Evolutionary conservation across 768 basidiomycete genomes (phyloP), one percentile per base, ranked within the genome.

Genomic region (Tulasnella sp.): DNA sequence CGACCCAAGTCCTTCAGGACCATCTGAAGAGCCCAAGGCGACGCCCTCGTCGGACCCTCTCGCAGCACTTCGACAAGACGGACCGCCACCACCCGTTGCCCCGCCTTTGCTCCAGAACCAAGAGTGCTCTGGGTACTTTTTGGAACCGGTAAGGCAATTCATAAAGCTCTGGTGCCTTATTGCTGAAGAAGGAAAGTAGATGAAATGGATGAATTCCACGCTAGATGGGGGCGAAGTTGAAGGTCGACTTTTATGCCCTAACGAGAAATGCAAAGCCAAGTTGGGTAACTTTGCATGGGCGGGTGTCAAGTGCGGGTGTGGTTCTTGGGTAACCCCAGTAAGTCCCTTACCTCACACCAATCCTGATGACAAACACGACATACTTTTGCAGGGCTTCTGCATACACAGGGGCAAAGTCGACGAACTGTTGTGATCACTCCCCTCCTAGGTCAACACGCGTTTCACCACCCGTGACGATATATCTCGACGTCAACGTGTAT

Each of bases 241-340:
- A 0, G 96, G 96, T 15, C 96, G 92, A 75, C 86, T 99, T 62
- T 59, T 78, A 0, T 99, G 96, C 64, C 96, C 96, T 3, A 94
- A 93, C 68, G 77, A 82, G 64, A 91, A 87, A 65, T 99, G 96
- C 64, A 76, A 77, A 2, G 82, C 79, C 23, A 99, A 99, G 71
- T 74, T 99, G 15, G 96, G 96, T 2, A 96, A 88, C 67, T 98
- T 83, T 63, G 92, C 96, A 67, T 99, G 96, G 96, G 90, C 92
- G 4, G 94, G 94, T 0, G 81, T 88, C 27, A 79, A 83, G 64
- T 94, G 92, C 66, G 84, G 87, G 21, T 97, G 92, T 66, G 86
- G 83, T 63, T 80, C 82, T 65, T 97, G 92, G 92, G 86, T 94
- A 25, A 83, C 82, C 7, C 92, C 92, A 41, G 91, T 92, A 63